These are phyloP conservation scores for Pseudogymnoascus sp. DNA, from an alignment of 2,329 filamentous ascomycete genomes.

Conservation along the genomic window DNA sequence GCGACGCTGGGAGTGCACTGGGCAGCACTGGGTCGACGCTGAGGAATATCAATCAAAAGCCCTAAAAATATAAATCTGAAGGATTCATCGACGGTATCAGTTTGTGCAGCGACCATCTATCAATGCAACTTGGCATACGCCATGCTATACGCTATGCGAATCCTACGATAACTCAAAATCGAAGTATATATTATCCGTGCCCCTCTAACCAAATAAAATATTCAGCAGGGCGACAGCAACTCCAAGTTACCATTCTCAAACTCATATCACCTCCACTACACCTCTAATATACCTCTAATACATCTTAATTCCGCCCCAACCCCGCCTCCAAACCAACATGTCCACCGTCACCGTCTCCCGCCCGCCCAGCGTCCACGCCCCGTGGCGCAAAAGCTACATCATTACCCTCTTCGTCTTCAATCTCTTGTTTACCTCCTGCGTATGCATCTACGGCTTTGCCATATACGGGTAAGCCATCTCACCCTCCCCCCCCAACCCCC, in stretches of 20 bases:
- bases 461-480: background rate
- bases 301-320: background rate
- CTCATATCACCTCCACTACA: background rate
- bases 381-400: slow-evolving; percentile 3
- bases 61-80: background rate
- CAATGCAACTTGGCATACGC: background rate
- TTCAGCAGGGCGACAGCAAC: background rate
- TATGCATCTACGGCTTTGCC: background rate
- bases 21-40: background rate
- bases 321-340: background rate
- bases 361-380: background rate
- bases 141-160: background rate
- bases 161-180: background rate
- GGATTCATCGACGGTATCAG: background rate
- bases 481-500: background rate
- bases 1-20: background rate
- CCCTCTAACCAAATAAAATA: background rate
- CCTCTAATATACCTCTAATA: background rate
- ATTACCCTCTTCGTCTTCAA: background rate
- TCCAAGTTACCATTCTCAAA: background rate
- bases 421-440: background rate
- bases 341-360: background rate
- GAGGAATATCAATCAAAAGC: background rate
- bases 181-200: background rate
- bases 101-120: background rate